Evolutionary conservation across 768 basidiomycete species (phyloP).

Genomic region (Termitomyces bulborhizus): DNA sequence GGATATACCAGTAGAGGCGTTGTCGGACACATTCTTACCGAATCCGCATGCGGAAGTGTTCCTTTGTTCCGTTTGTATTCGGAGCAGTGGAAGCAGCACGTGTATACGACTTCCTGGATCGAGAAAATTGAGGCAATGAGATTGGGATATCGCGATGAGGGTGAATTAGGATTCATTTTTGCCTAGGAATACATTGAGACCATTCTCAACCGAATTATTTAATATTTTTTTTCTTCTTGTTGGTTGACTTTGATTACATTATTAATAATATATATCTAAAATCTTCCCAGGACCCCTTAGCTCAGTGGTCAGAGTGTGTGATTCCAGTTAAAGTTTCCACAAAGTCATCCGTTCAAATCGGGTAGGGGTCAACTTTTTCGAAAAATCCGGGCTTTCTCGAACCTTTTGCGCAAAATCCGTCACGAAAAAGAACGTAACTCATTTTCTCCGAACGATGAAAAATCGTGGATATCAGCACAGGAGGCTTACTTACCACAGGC

Average conservation of each 20-base stretch:
- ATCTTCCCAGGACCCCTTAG: conserved; percentile 14
- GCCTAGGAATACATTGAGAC: background rate
- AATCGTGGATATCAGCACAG: no score
- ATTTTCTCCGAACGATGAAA: no score
- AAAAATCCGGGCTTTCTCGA: background rate
- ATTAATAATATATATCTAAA: no score
- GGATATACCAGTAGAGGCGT: conserved; percentile 3
- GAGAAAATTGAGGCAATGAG: background rate
- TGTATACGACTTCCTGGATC: background rate
- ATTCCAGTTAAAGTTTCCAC: conserved; percentile 25
- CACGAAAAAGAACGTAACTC: no score
- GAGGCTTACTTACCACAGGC: no score
- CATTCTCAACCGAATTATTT: no score
- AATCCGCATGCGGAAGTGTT: background rate
- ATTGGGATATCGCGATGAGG: background rate
- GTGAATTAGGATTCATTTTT: background rate
- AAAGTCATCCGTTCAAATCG: conserved; percentile 39
- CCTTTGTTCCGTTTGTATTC: conserved; percentile 8
- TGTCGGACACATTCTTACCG: background rate
- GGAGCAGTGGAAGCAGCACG: conserved; percentile 1
- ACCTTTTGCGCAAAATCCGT: no score
- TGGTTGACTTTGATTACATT: no score
- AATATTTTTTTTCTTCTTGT: no score
- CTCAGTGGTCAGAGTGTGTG: conserved; percentile 19
- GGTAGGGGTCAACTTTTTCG: conserved; percentile 22